These are phyloP conservation scores for Asterionellopsis glacialis DNA, from an alignment of 108 stramenopile species.

Conservation along the genomic window DNA sequence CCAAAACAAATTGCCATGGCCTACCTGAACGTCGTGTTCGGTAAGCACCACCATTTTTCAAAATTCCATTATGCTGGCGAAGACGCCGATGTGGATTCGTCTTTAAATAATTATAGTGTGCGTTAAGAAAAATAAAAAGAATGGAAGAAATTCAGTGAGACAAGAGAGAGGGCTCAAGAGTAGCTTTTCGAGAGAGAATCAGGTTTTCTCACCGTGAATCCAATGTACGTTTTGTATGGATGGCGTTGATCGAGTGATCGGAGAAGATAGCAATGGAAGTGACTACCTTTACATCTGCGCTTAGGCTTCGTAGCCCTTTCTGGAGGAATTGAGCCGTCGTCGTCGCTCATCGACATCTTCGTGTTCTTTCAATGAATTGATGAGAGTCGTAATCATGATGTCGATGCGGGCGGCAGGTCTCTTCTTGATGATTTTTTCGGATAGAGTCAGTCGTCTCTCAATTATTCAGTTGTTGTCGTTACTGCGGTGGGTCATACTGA, in stretches of 20 bases:
- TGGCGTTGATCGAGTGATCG: slow-evolving; percentile 35
- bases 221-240: slow-evolving; percentile 53
- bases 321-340: too few relatives aligned
- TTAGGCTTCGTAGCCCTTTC: too few relatives aligned
- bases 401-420: too few relatives aligned
- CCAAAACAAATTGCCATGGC: slow-evolving; percentile 58
- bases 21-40: slow-evolving; percentile 57
- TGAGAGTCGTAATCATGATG: too few relatives aligned
- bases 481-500: too few relatives aligned
- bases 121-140: neutral
- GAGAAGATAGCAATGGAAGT: slow-evolving; percentile 53
- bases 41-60: slow-evolving; percentile 65
- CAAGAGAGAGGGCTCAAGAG: neutral
- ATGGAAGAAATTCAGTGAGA: slow-evolving; percentile 15
- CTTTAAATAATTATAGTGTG: neutral
- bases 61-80: slow-evolving; percentile 70
- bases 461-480: too few relatives aligned
- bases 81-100: slow-evolving; percentile 48
- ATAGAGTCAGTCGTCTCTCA: too few relatives aligned
- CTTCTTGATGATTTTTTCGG: too few relatives aligned
- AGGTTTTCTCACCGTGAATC: slow-evolving; percentile 40
- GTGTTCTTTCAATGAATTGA: too few relatives aligned
- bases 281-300: too few relatives aligned
- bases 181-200: neutral
- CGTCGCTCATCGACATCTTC: too few relatives aligned